Conservation (phyloP, 2,329 filamentous ascomycete species). For the Ceratocystis ficicola region DNA sequence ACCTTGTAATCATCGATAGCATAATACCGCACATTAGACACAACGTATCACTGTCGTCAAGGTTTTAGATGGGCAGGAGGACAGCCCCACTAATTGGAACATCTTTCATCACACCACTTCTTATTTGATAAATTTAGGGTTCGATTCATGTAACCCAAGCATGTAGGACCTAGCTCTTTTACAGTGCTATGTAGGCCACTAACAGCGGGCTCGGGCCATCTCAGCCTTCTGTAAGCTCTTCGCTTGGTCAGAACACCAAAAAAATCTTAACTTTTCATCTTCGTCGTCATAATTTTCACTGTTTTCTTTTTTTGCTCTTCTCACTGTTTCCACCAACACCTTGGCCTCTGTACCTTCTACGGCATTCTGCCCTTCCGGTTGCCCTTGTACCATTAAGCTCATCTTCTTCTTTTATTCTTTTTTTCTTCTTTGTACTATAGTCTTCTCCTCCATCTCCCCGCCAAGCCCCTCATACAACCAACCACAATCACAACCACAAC, state of each 20-base stretch:
- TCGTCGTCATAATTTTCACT: not conserved
- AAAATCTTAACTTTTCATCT: conserved; percentile 2
- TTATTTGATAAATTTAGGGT: not conserved
- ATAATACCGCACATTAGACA: not conserved
- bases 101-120: not conserved
- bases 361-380: not conserved
- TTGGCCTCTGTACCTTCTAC: not conserved
- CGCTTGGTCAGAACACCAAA: not conserved
- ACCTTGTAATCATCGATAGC: not conserved
- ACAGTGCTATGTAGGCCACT: not conserved
- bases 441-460: not conserved
- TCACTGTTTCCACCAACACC: not conserved
- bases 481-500: not conserved
- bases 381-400: not conserved
- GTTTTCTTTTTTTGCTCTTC: not conserved
- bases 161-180: not conserved
- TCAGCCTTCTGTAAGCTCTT: not conserved
- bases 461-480: not conserved
- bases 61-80: no score
- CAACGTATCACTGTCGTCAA: not conserved
- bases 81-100: not conserved
- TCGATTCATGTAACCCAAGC: not conserved
- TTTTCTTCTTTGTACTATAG: not conserved
- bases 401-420: not conserved
- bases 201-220: not conserved